These are phyloP conservation scores for Neospermospora avenae DNA, from an alignment of 2,329 filamentous ascomycete genomes.

Conservation along the genomic window DNA sequence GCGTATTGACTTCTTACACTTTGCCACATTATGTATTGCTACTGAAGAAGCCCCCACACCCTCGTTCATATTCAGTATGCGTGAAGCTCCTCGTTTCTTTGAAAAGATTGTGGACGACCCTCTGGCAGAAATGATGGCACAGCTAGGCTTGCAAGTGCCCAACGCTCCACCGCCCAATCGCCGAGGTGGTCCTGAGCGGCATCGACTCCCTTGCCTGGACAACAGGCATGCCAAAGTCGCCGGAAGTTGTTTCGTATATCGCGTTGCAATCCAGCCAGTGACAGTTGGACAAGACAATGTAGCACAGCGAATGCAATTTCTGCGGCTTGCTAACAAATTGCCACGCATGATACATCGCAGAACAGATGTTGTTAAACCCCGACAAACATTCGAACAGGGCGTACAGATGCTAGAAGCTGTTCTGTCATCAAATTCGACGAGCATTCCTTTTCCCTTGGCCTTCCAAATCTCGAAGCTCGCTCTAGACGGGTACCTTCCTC, in stretches of 20 bases:
- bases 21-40: conserved; percentile 33
- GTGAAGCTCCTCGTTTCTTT: conserved; percentile 50
- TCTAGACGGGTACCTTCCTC: conserved; percentile 59
- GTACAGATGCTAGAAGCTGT: conserved; percentile 21
- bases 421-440: conserved; percentile 24
- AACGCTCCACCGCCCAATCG: conserved; percentile 2
- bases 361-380: conserved; percentile 13
- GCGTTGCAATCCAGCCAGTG: conserved; percentile 33
- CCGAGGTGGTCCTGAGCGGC: conserved; percentile 8
- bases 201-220: conserved; percentile 38
- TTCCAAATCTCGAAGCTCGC: conserved; percentile 64
- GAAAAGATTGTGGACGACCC: conserved; percentile 14
- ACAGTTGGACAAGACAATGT: conserved; percentile 25
- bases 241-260: conserved; percentile 50
- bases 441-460: conserved; percentile 50
- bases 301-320: conserved; percentile 27
- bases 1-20: conserved; percentile 47
- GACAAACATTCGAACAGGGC: conserved; percentile 15
- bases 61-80: conserved; percentile 49
- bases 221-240: conserved; percentile 38
- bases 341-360: conserved; percentile 31
- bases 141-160: conserved; percentile 4
- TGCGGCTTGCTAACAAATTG: conserved; percentile 34
- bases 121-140: conserved; percentile 12
- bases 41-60: conserved; percentile 40